These are phyloP conservation scores for Flaveria ramosissima DNA, from an alignment of 129 eudicot species.

Conservation along the genomic window DNA sequence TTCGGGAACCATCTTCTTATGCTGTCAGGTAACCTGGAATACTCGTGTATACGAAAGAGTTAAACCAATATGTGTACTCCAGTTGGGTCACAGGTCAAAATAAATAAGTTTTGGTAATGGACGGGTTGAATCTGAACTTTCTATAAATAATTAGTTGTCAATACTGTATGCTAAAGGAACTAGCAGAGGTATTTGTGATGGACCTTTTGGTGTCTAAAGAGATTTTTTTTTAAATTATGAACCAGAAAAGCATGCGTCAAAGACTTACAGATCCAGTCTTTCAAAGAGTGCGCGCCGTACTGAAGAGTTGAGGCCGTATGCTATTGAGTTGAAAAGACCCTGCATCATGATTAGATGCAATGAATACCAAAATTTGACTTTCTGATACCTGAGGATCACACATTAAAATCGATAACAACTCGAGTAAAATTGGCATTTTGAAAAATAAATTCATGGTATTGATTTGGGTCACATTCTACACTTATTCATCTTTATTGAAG, in stretches of 20 bases:
- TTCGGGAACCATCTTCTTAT: constrained; percentile 68
- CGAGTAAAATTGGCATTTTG: neutral
- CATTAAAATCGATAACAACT: constrained; percentile 5
- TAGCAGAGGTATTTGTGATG: neutral
- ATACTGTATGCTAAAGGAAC: neutral
- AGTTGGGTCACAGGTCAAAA: neutral
- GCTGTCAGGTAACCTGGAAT: constrained; percentile 76
- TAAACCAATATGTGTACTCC: neutral
- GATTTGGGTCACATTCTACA: neutral
- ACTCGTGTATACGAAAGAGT: neutral
- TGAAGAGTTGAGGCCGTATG: constrained; percentile 94
- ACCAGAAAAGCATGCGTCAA: constrained; percentile 6
- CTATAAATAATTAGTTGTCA: neutral
- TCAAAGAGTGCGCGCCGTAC: constrained; percentile 78
- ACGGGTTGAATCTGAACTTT: neutral
- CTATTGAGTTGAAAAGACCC: constrained; percentile 95
- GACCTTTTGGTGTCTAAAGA: neutral
- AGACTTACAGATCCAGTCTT: constrained; percentile 88
- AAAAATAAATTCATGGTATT: neutral
- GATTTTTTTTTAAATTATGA: neutral
- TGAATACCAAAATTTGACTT: neutral
- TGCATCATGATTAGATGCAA: constrained; percentile 30
- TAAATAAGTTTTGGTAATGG: neutral
- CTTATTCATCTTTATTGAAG: neutral
- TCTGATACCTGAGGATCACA: neutral